Evolutionary conservation across 1,284 basidiomycete genomes (phyloP).

Genomic region (Malassezia arunalokei): DNA sequence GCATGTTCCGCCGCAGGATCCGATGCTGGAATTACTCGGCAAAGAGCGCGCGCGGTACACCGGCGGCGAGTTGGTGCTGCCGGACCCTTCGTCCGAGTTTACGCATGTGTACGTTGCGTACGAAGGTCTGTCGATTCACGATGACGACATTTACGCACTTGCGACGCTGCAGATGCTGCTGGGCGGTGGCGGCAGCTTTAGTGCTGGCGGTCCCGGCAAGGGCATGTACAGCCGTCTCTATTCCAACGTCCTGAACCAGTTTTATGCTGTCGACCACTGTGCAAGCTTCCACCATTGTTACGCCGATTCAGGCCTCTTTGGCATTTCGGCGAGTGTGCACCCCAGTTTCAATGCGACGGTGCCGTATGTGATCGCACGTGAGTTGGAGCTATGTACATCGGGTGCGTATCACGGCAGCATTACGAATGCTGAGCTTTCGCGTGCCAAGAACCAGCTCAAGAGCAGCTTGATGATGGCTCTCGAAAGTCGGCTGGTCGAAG

Average conservation of each 20-base stretch:
- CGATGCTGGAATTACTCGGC: conserved; percentile 38
- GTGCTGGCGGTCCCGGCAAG: conserved; percentile 90
- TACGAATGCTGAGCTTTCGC: conserved; percentile 59
- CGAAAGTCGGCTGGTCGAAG: conserved; percentile 73
- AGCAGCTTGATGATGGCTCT: conserved; percentile 87
- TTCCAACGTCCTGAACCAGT: conserved; percentile 91
- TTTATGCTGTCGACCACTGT: conserved; percentile 87
- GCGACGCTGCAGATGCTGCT: conserved; percentile 90
- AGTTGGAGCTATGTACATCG: conserved; percentile 51
- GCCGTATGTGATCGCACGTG: conserved; percentile 72
- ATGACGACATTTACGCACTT: conserved; percentile 83
- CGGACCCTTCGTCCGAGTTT: conserved; percentile 59
- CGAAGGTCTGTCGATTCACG: conserved; percentile 81
- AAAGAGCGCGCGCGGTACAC: conserved; percentile 60
- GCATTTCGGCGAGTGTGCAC: conserved; percentile 77
- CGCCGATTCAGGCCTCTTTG: conserved; percentile 84
- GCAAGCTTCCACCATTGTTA: conserved; percentile 98
- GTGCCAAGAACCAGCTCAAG: conserved; percentile 94
- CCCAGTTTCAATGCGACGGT: conserved; percentile 58
- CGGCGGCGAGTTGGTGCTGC: conserved; percentile 64
- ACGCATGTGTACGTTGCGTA: conserved; percentile 86
- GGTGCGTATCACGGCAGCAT: conserved; percentile 48
- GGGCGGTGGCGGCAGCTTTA: conserved; percentile 89
- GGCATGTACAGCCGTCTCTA: conserved; percentile 97
- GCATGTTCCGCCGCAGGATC: conserved; percentile 16